Conservation (phyloP, 768 basidiomycete species). For the Naganishia friedmannii region DNA sequence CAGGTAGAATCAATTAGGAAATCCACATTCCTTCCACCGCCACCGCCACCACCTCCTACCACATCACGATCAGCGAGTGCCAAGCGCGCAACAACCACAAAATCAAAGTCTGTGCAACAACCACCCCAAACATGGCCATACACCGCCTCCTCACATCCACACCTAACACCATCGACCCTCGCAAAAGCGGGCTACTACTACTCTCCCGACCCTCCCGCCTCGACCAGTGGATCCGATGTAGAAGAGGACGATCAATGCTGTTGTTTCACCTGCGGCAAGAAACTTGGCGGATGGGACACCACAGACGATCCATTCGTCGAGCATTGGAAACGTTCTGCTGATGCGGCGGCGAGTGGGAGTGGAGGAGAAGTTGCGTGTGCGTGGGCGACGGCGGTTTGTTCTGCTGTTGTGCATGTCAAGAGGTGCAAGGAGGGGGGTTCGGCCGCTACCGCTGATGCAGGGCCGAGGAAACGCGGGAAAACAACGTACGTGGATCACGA, state of each 20-base stretch:
- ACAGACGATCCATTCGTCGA: conserved; percentile 82
- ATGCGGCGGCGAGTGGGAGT: background rate
- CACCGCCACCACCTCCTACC: background rate
- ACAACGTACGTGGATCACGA: conserved; percentile 3
- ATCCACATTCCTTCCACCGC: background rate
- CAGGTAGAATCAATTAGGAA: conserved; percentile 10
- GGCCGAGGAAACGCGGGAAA: conserved; percentile 31
- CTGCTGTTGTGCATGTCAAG: conserved; percentile 54
- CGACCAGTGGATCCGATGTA: too few species aligned
- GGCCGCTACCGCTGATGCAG: background rate
- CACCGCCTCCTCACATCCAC: conserved; percentile 57
- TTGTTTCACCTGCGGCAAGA: conserved; percentile 80
- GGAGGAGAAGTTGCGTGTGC: conserved; percentile 56
- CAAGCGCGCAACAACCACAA: conserved; percentile 2
- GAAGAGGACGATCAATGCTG: conserved; percentile 55
- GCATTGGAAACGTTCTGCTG: conserved; percentile 67
- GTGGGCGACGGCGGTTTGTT: conserved; percentile 80
- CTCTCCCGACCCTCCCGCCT: conserved; percentile 54
- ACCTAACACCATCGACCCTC: conserved; percentile 68
- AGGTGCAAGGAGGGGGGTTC: conserved; percentile 11
- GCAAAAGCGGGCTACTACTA: conserved; percentile 90
- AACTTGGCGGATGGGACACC: conserved; percentile 78
- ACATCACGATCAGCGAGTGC: background rate
- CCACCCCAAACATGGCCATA: conserved; percentile 66
- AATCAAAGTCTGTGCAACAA: conserved; percentile 56